phyloP scores from a whole-genome alignment of 225 moss, liverwort and hornwort genomes.

The Lunularia cruciata region DNA sequence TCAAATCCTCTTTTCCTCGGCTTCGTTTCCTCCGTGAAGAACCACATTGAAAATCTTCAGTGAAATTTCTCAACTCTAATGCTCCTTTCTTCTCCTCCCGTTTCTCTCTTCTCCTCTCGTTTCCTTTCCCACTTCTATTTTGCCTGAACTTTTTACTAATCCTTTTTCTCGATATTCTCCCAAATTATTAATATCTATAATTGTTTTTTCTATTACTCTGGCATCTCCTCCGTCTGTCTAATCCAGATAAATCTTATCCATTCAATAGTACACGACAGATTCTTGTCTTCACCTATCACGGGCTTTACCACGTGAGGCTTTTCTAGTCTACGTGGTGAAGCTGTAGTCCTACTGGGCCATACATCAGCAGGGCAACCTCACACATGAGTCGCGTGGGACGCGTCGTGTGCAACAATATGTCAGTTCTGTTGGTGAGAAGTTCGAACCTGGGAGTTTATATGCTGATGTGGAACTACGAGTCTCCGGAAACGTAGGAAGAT shows the following conservation, averaged over 20 bases:
- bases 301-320: too few species aligned
- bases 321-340: too few species aligned
- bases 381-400: too few species aligned
- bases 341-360: too few species aligned
- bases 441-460: too few species aligned
- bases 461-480: too few species aligned
- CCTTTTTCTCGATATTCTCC: not conserved
- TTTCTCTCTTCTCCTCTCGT: not conserved
- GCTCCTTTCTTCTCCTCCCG: not conserved
- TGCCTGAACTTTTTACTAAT: not conserved
- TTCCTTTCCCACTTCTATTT: not conserved
- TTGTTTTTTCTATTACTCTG: not conserved
- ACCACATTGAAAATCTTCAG: not conserved
- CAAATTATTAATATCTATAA: not conserved
- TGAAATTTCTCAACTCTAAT: not conserved
- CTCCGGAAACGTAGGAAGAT: too few species aligned
- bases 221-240: slow-evolving; percentile 4
- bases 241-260: slow-evolving; percentile 5
- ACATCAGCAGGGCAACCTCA: too few species aligned
- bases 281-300: too few species aligned
- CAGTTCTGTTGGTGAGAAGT: too few species aligned
- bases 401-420: too few species aligned
- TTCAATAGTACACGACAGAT: too few species aligned
- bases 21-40: not conserved
- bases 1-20: not conserved